These are phyloP conservation scores for Batkoa obscura DNA, from an alignment of 371 early-diverging fungal species.

Conservation along the genomic window DNA sequence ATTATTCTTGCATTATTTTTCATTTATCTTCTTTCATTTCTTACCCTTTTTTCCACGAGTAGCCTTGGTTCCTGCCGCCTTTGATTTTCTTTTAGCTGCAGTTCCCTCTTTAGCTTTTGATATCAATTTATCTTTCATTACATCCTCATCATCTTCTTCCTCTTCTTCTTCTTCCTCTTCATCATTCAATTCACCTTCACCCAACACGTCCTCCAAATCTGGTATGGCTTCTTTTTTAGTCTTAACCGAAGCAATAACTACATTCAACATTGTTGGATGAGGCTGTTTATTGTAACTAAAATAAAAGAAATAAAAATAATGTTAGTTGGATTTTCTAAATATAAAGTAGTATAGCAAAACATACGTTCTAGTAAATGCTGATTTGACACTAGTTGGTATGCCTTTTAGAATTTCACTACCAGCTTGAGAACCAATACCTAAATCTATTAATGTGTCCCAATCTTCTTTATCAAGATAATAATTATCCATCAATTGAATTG, in stretches of 20 bases:
- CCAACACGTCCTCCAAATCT: conserved; percentile 29
- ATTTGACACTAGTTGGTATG: conserved; percentile 53
- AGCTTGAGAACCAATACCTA: conserved; percentile 30
- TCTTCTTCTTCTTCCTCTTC: conserved; percentile 37
- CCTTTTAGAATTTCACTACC: conserved; percentile 24
- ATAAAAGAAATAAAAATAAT: conserved; percentile 7
- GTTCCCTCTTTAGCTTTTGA: conserved; percentile 9
- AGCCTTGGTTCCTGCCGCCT: no score
- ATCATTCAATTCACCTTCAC: conserved; percentile 26
- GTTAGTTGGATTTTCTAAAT: no score
- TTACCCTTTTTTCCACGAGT: no score
- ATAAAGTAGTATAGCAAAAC: conserved; percentile 7
- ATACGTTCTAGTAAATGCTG: conserved; percentile 61
- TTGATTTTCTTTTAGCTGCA: not conserved
- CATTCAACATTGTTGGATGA: conserved; percentile 52
- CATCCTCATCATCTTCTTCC: conserved; percentile 19
- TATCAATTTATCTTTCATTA: conserved; percentile 24
- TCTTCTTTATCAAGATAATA: conserved; percentile 82
- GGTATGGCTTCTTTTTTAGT: conserved; percentile 20
- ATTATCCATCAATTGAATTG: conserved; percentile 68
- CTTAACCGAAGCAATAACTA: conserved; percentile 17
- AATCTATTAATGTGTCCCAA: conserved; percentile 61
- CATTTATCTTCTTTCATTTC: no score
- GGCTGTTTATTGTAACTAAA: conserved; percentile 44
- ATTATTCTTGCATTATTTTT: no score